phyloP scores from a whole-genome alignment of 1,284 basidiomycete genomes.

The Pyrrhoderma lamaoense region DNA sequence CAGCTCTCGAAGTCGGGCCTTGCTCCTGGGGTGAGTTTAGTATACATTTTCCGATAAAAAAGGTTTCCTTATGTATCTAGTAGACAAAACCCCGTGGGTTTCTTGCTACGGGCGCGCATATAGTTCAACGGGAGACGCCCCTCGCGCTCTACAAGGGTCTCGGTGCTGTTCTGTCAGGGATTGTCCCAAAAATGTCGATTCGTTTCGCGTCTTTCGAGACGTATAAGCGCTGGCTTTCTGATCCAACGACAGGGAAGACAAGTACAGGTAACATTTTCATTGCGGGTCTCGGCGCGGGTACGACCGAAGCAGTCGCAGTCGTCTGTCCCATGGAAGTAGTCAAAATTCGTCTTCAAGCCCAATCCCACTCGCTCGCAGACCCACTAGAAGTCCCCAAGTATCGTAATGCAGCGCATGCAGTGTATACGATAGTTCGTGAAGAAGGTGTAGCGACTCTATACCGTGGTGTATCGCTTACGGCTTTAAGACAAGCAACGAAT shows the following conservation, averaged over 20 bases:
- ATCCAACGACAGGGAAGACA: constrained; percentile 72
- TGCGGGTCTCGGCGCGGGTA: constrained; percentile 88
- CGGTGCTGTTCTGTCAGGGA: constrained; percentile 94
- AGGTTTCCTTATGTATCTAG: too few species aligned
- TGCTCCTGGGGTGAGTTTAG: constrained; percentile 71
- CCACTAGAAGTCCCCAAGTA: constrained; percentile 92
- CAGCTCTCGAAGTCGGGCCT: constrained; percentile 68
- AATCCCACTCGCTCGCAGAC: constrained; percentile 96
- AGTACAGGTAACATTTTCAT: constrained; percentile 64
- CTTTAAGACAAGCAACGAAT: constrained; percentile 95
- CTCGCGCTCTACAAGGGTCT: constrained; percentile 98
- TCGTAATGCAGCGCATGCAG: constrained; percentile 94
- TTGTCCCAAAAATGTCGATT: constrained; percentile 99
- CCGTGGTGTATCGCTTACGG: constrained; percentile 89
- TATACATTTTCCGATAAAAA: too few species aligned
- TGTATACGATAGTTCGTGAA: constrained; percentile 92
- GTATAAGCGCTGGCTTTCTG: constrained; percentile 82
- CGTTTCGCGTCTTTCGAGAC: constrained; percentile 97
- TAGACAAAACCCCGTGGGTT: constrained; percentile 92
- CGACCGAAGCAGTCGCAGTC: constrained; percentile 89
- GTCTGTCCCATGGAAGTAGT: constrained; percentile 99
- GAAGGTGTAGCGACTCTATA: constrained; percentile 87
- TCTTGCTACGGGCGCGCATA: constrained; percentile 86
- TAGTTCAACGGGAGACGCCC: constrained; percentile 87
- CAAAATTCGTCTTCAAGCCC: constrained; percentile 97